Evolutionary conservation across 352 stramenopile species (phyloP).

Genomic region (Phytophthora pistaciae): DNA sequence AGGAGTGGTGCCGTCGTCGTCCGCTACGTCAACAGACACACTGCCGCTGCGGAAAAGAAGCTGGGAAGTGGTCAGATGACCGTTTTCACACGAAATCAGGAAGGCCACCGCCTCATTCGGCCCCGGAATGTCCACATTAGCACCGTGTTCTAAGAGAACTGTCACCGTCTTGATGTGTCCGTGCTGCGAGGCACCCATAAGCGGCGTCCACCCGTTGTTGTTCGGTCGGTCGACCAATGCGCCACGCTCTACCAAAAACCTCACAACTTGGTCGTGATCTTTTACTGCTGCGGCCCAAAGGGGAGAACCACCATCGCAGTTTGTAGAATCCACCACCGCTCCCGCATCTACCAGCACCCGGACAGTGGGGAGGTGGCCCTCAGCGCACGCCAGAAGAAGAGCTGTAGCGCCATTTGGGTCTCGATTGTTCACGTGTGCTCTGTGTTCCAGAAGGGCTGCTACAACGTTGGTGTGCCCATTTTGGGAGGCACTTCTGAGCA

Average conservation of each 20-base stretch:
- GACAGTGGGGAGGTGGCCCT: not conserved
- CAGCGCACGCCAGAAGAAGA: not conserved
- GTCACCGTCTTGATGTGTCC: not conserved
- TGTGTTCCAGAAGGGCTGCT: not conserved
- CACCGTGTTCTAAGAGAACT: not conserved
- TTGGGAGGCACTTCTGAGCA: not conserved
- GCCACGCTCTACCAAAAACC: not conserved
- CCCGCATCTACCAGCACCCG: not conserved
- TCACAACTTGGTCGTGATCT: slow-evolving; percentile 3
- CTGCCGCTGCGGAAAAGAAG: not conserved
- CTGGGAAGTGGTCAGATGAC: not conserved
- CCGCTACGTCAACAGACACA: not conserved
- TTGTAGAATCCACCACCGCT: not conserved
- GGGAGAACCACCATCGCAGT: not conserved
- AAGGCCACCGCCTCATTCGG: not conserved
- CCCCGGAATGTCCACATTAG: not conserved
- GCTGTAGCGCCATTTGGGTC: not conserved
- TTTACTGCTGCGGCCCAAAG: not conserved
- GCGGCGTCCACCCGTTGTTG: not conserved
- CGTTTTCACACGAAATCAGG: not conserved
- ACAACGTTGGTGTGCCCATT: not conserved
- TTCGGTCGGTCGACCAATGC: not conserved
- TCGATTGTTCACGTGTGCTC: not conserved
- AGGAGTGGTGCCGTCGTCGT: slow-evolving; percentile 1
- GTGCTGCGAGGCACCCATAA: not conserved